Base-by-base conservation (phyloP, 1,284 basidiomycete genomes). In the Fereydounia khargensis region DNA sequence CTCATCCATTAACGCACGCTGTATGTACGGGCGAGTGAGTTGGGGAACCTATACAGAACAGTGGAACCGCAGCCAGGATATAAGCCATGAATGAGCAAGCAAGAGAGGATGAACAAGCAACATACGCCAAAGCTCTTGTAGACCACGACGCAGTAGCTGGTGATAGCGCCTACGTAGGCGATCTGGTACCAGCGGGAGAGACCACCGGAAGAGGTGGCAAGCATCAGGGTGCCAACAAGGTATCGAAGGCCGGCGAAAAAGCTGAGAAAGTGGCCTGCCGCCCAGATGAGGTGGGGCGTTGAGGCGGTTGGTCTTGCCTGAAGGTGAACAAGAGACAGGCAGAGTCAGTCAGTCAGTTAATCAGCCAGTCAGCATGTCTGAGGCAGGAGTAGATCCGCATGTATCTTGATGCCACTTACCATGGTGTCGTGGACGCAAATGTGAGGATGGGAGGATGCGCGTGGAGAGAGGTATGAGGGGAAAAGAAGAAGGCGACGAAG, bases 261-360 rank as follows among this genome's bases (percentile, higher is more conserved):
- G 44, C 70, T 67, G 38, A 76, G 42, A 40, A 74, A 65, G 41
- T 76, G 74, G 34, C 73, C 74, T 5, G 65, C 61, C 6, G 73
- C 74, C 74, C 74, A 76, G 34, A 74, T 61, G 28, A 76, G 65
- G 47, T 76, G 74, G 22, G 72, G 73, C 14, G 73, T 69, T 5
- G 69, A 70, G 9, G 70, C 60, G 35, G 65, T 44, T 24, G 61
- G 67, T 34, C 67, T 54, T 37, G 66, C 39, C 59, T 63, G 38
- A n/a, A n/a, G n/a, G n/a, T n/a, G n/a, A n/a, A n/a, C n/a, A n/a
- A n/a, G n/a, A n/a, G n/a, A n/a, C 40, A 65, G 76, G 51, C n/a
- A n/a, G n/a, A n/a, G n/a, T n/a, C n/a, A n/a, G n/a, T n/a, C n/a
- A n/a, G n/a, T n/a, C n/a, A n/a, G n/a, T n/a, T n/a, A n/a, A n/a